phyloP scores from a whole-genome alignment of 2,329 filamentous ascomycete species.

The Fusarium sp. region DNA sequence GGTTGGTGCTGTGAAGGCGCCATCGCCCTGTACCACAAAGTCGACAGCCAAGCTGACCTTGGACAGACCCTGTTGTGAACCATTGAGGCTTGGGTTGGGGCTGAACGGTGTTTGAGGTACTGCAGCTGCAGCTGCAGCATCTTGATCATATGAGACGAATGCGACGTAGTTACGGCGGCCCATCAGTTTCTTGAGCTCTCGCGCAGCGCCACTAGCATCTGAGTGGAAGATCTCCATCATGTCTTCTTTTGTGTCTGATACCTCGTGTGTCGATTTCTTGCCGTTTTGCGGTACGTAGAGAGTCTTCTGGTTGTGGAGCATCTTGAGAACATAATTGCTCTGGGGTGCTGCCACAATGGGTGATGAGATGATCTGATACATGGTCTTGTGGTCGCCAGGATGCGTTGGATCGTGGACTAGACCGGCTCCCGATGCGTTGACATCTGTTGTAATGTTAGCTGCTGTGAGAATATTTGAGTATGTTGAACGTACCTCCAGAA shows the following conservation, averaged over 20 bases:
- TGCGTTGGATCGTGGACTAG: conserved; percentile 93
- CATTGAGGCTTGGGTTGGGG: conserved; percentile 52
- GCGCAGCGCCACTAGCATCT: conserved; percentile 84
- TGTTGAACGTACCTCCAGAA: conserved; percentile 74
- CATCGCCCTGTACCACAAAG: conserved; percentile 96
- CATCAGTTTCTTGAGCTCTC: conserved; percentile 94
- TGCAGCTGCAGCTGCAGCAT: conserved; percentile 71
- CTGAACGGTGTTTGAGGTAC: conserved; percentile 54
- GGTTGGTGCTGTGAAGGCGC: conserved; percentile 81
- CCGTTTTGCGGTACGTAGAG: conserved; percentile 94
- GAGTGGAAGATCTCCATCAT: conserved; percentile 99
- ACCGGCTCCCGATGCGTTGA: conserved; percentile 91
- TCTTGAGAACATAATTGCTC: conserved; percentile 85
- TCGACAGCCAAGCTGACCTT: conserved; percentile 92
- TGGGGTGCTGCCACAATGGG: conserved; percentile 92
- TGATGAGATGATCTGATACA: conserved; percentile 97
- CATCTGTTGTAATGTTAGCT: conserved; percentile 63
- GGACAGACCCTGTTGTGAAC: conserved; percentile 61
- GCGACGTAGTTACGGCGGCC: conserved; percentile 91
- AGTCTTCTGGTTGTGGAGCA: conserved; percentile 94
- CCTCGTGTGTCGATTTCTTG: conserved; percentile 76
- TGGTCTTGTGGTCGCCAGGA: conserved; percentile 95
- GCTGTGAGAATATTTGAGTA: neutral
- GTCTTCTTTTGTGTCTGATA: conserved; percentile 96
- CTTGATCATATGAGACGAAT: conserved; percentile 93